phyloP scores from a whole-genome alignment of 805 yeast species.

The Yamadazyma ubonensis region DNA sequence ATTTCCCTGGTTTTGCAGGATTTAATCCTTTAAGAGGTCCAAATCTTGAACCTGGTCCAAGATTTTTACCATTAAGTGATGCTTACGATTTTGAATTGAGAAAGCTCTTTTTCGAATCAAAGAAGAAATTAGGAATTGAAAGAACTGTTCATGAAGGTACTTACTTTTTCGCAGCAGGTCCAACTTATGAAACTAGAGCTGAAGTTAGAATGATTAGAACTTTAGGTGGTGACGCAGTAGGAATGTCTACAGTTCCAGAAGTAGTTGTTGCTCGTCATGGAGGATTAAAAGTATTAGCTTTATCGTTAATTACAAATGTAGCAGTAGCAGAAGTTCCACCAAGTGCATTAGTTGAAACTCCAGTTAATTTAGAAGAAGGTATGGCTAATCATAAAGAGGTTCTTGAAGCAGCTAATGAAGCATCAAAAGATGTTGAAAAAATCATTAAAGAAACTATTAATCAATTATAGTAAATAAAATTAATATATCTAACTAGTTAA shows the following conservation, averaged over 20 bases:
- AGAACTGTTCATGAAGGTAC: conserved; percentile 83
- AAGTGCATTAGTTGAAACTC: conserved; percentile 57
- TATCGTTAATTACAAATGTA: conserved; percentile 82
- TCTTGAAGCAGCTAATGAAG: conserved; percentile 72
- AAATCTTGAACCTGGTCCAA: conserved; percentile 78
- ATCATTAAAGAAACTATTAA: conserved; percentile 64
- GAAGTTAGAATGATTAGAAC: conserved; percentile 73
- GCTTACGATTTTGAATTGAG: conserved; percentile 81
- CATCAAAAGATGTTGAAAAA: conserved; percentile 75
- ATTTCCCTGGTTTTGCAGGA: conserved; percentile 89
- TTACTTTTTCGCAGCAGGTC: conserved; percentile 85
- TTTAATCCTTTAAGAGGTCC: conserved; percentile 85
- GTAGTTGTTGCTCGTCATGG: conserved; percentile 89
- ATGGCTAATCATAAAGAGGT: conserved; percentile 94
- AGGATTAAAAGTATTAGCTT: conserved; percentile 78
- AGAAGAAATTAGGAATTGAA: conserved; percentile 41
- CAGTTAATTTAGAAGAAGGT: conserved; percentile 59
- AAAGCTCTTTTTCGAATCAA: conserved; percentile 54
- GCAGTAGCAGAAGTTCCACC: conserved; percentile 72
- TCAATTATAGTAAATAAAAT: no score
- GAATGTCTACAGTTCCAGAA: conserved; percentile 98
- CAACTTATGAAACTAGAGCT: conserved; percentile 90
- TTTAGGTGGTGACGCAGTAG: conserved; percentile 91
- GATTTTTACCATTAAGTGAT: conserved; percentile 85
- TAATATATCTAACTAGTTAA: no score